phyloP scores from a whole-genome alignment of 495 filamentous ascomycete genomes.

The Xylaria bambusicola region DNA sequence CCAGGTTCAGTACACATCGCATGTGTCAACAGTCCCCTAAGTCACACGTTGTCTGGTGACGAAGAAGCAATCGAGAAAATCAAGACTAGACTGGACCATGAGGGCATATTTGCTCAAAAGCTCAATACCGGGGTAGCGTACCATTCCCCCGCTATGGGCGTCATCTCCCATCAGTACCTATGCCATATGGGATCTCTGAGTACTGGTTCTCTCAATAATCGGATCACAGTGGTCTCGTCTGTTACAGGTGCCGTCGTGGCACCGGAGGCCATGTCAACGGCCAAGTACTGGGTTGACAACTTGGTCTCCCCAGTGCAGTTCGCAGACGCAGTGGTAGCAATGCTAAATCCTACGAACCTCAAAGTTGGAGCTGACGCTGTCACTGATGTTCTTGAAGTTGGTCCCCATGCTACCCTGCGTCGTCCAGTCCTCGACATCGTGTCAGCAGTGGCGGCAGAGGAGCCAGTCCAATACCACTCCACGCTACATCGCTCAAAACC shows the following conservation, averaged over 20 bases:
- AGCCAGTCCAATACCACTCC: no score
- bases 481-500: no score
- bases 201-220: conserved; percentile 13
- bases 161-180: conserved; percentile 42
- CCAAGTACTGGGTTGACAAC: conserved; percentile 44
- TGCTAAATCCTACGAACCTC: conserved; percentile 2
- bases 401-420: conserved; percentile 58
- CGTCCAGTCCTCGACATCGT: conserved; percentile 51
- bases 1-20: conserved; percentile 33
- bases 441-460: conserved; percentile 19
- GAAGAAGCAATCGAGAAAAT: conserved; percentile 36
- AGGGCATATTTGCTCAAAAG: conserved; percentile 47
- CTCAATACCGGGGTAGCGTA: conserved; percentile 45
- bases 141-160: conserved; percentile 44
- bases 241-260: conserved; percentile 28
- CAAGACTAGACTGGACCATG: conserved; percentile 31
- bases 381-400: conserved; percentile 52
- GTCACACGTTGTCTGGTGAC: conserved; percentile 46
- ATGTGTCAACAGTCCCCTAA: conserved; percentile 52
- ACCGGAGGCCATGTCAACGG: conserved; percentile 10
- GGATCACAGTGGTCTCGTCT: conserved; percentile 37
- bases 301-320: conserved; percentile 45
- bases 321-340: conserved; percentile 32
- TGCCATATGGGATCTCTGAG: conserved; percentile 22
- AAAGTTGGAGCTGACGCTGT: conserved; percentile 10